Evolutionary conservation across 2,329 filamentous ascomycete genomes (phyloP).

Genomic region (Colletotrichum sojae): DNA sequence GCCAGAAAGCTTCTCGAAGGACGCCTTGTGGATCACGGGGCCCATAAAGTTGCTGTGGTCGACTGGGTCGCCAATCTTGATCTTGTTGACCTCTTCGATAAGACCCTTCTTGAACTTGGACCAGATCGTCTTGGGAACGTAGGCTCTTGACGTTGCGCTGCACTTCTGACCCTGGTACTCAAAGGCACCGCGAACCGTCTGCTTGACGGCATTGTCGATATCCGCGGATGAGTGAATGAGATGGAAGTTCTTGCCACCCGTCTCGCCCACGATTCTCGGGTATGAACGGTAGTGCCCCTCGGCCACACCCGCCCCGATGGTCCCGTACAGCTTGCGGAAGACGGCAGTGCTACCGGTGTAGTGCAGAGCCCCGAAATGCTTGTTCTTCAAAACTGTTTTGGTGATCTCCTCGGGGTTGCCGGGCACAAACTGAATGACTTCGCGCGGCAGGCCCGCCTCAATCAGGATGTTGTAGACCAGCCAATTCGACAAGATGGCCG

Average conservation of each 20-base stretch:
- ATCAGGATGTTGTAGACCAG: conserved; percentile 90
- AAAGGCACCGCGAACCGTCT: conserved; percentile 89
- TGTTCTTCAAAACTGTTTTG: conserved; percentile 80
- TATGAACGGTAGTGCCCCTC: conserved; percentile 88
- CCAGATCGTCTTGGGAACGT: conserved; percentile 83
- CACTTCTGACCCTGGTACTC: conserved; percentile 96
- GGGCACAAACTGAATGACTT: conserved; percentile 94
- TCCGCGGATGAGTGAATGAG: conserved; percentile 84
- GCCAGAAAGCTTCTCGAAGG: conserved; percentile 83
- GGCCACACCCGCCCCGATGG: conserved; percentile 86
- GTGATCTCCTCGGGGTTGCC: conserved; percentile 90
- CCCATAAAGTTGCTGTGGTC: conserved; percentile 86
- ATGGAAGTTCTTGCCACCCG: conserved; percentile 95
- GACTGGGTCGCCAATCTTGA: conserved; percentile 78
- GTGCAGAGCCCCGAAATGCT: conserved; percentile 89
- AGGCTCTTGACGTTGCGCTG: conserved; percentile 85
- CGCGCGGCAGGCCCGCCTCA: conserved; percentile 89
- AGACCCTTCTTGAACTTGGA: conserved; percentile 78
- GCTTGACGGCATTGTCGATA: conserved; percentile 81
- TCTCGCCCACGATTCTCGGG: conserved; percentile 91
- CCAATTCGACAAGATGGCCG: conserved; percentile 91
- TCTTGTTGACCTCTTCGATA: conserved; percentile 75
- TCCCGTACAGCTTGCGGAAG: conserved; percentile 89
- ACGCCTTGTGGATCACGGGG: conserved; percentile 86
- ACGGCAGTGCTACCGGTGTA: conserved; percentile 95